Evolutionary conservation across 2,329 filamentous ascomycete species (phyloP).

Genomic region (Arthroderma sp.): DNA sequence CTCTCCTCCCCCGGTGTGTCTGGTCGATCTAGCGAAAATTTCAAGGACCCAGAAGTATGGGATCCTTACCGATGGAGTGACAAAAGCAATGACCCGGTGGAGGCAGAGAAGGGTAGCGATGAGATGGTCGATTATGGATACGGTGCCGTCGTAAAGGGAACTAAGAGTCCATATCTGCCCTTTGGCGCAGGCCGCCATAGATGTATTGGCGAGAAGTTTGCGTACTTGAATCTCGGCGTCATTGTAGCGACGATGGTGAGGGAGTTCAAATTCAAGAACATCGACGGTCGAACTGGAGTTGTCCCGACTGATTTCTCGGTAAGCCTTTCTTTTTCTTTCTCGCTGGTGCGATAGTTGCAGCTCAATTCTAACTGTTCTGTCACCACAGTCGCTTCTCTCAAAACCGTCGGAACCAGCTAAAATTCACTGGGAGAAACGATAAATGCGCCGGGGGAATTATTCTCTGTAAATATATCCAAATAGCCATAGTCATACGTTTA

Average conservation of each 20-base stretch:
- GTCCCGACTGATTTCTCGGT: slow-evolving; percentile 51
- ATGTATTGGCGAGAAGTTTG: slow-evolving; percentile 66
- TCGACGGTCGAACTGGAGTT: slow-evolving; percentile 42
- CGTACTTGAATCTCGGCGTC: slow-evolving; percentile 54
- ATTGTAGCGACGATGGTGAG: slow-evolving; percentile 52
- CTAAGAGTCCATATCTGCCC: slow-evolving; percentile 51
- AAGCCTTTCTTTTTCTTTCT: not conserved
- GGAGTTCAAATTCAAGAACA: slow-evolving; percentile 46
- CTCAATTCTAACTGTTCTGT: too few species aligned
- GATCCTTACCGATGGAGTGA: slow-evolving; percentile 46
- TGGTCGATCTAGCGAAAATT: slow-evolving; percentile 44
- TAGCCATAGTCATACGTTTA: too few species aligned
- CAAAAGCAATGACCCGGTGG: slow-evolving; percentile 20
- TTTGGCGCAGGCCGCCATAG: slow-evolving; percentile 61
- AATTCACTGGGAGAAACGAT: too few species aligned
- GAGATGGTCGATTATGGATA: slow-evolving; percentile 51
- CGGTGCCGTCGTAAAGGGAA: slow-evolving; percentile 47
- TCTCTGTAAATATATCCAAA: too few species aligned
- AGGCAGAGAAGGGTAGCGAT: slow-evolving; percentile 31
- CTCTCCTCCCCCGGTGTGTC: slow-evolving; percentile 68
- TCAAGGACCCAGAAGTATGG: slow-evolving; percentile 46
- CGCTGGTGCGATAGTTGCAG: too few species aligned
- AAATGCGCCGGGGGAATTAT: too few species aligned
- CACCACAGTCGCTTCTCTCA: too few species aligned
- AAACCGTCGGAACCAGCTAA: too few species aligned